Conservation (phyloP, 352 stramenopile species). For the Phytophthora sp. region DNA sequence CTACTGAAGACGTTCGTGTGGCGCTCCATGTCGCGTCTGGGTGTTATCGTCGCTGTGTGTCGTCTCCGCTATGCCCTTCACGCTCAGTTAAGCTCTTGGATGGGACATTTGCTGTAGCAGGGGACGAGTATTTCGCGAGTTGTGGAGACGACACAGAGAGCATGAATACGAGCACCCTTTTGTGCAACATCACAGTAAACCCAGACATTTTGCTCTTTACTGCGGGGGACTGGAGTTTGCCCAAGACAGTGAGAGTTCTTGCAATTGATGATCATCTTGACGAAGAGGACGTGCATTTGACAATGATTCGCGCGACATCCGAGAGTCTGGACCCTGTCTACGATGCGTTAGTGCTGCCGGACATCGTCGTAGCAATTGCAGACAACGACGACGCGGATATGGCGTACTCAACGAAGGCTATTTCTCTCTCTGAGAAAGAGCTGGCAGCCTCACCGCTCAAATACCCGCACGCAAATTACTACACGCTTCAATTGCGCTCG, state of each 20-base stretch:
- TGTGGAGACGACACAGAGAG: constrained; percentile 33
- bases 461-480: constrained; percentile 39
- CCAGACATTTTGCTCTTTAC: constrained; percentile 61
- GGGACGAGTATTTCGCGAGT: constrained; percentile 17
- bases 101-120: constrained; percentile 13
- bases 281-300: constrained; percentile 67
- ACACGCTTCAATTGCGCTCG: constrained; percentile 55
- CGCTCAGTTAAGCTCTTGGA: constrained; percentile 18
- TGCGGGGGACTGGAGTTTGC: constrained; percentile 56
- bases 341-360: constrained; percentile 55
- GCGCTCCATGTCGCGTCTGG: constrained; percentile 49
- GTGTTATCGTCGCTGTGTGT: constrained; percentile 66
- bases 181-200: constrained; percentile 76
- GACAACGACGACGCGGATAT: constrained; percentile 69
- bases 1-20: constrained; percentile 55
- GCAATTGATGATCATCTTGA: constrained; percentile 75
- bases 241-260: constrained; percentile 72
- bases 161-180: constrained; percentile 20
- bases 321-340: constrained; percentile 65
- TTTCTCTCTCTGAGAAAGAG: constrained; percentile 49
- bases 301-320: constrained; percentile 54
- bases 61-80: constrained; percentile 40
- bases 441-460: constrained; percentile 11
- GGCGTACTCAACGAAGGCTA: constrained; percentile 50
- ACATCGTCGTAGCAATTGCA: constrained; percentile 71